Percentiles rank a stretch among this genome's conserved stretches.
These are phyloP conservation scores for Podaxis sp. DNA, from an alignment of 768 basidiomycete species.

Conservation along the genomic window DNA sequence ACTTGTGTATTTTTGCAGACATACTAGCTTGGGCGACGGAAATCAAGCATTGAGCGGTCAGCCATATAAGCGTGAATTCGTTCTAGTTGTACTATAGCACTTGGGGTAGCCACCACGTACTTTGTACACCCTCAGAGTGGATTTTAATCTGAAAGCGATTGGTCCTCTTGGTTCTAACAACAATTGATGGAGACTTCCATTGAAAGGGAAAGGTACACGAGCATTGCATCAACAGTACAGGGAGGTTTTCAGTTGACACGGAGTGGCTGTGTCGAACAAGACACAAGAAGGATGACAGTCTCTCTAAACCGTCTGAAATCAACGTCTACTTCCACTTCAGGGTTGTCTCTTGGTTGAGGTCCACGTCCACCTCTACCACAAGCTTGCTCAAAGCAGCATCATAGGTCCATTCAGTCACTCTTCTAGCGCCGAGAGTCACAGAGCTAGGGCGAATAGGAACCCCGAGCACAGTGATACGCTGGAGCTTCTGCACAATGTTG, in stretches of 20 bases:
- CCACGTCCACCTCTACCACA: constrained; percentile 36
- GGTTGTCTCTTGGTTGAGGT: constrained; percentile 38
- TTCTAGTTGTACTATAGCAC: not conserved
- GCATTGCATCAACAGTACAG: not conserved
- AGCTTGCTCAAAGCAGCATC: constrained; percentile 38
- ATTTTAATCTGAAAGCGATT: not conserved
- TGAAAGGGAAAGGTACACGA: not conserved
- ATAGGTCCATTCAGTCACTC: constrained; percentile 40
- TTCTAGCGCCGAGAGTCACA: constrained; percentile 40
- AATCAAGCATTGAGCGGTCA: not conserved
- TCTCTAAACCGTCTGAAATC: not conserved
- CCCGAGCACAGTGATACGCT: constrained; percentile 59
- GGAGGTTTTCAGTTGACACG: not conserved
- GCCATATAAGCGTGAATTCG: not conserved
- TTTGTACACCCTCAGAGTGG: not conserved
- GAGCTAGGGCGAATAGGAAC: constrained; percentile 36
- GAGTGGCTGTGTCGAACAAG: not conserved
- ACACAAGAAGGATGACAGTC: not conserved
- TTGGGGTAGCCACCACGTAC: not conserved
- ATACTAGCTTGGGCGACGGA: not conserved
- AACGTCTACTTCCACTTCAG: not conserved
- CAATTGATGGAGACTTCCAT: not conserved
- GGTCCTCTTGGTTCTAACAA: not conserved
- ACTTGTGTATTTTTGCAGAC: not conserved
- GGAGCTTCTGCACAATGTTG: constrained; percentile 45